phyloP scores from a whole-genome alignment of 2,329 filamentous ascomycete genomes.

The Stachybotrys chartarum region DNA sequence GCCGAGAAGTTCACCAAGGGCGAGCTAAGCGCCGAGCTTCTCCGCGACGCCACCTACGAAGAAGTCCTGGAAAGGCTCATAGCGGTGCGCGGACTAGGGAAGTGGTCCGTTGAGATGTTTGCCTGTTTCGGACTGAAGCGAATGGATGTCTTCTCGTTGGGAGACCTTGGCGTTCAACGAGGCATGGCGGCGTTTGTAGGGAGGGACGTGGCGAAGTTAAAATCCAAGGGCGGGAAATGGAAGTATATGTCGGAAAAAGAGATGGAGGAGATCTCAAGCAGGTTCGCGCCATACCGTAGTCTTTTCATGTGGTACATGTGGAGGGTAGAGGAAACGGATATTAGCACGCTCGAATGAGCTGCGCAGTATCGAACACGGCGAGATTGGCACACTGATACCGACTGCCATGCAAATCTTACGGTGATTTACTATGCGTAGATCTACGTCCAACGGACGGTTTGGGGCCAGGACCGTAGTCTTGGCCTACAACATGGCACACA shows the following conservation, averaged over 20 bases:
- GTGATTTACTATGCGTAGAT: too few relatives aligned
- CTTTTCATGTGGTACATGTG: conserved; percentile 99
- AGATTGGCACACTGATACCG: not conserved
- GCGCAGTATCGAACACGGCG: not conserved
- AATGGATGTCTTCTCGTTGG: conserved; percentile 87
- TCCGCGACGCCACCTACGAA: conserved; percentile 75
- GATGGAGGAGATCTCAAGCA: conserved; percentile 75
- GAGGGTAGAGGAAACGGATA: conserved; percentile 73
- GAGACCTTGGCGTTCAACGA: conserved; percentile 88
- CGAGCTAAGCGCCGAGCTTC: conserved; percentile 67
- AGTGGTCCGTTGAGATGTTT: conserved; percentile 98
- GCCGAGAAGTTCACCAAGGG: conserved; percentile 72
- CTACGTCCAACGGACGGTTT: too few relatives aligned
- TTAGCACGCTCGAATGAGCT: conserved; percentile 48
- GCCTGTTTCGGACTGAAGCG: conserved; percentile 91
- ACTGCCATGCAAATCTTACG: too few relatives aligned
- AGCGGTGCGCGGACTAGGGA: conserved; percentile 78
- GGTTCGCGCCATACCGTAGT: conserved; percentile 80
- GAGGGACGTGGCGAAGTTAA: conserved; percentile 75
- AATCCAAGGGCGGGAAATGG: conserved; percentile 78
- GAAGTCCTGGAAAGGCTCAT: conserved; percentile 76
- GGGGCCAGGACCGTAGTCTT: too few relatives aligned
- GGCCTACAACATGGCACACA: too few relatives aligned
- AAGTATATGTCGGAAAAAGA: conserved; percentile 96
- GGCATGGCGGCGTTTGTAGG: conserved; percentile 88